Evolutionary conservation across 768 basidiomycete genomes (phyloP), one percentile per base, ranked within the genome.

Genomic region (Russula emetica): DNA sequence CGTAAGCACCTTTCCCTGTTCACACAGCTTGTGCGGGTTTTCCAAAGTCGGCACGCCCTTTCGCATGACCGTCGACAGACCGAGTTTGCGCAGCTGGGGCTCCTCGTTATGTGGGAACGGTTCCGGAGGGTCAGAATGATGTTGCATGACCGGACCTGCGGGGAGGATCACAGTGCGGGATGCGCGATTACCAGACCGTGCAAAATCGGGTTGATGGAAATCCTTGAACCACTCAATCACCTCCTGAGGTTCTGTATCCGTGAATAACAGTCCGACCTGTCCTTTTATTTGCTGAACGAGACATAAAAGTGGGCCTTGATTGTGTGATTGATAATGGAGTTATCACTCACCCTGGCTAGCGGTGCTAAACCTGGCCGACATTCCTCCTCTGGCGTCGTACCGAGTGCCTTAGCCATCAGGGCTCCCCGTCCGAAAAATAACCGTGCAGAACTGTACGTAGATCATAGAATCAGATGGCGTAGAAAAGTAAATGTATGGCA

Each of bases 31-130:
- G 73, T 98, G 94, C n/a, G 92, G 80, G 52, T 77, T 81, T 60
- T 83, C 82, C 52, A 98, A 77, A 8, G 88, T 90, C 5, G 96
- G 95, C 0, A 97, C 90, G 60, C 97, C 97, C 70, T 83, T 85
- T 62, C 88, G 84, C 81, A 99, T 83, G 34, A 80, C 83, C 20
- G 95, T 98, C 56, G 85, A 79, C 36, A 99, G 77, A 9, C 97
- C 97, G 40, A 98, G 83, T 74, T 91, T 92, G 60, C 97, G 86
- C 58, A 99, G 80, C 72, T 98, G 96, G 24, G 95, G 94, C 66
- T 99, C 97, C 78, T 98, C 94, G 70, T 94, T 94, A 74, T 98
- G 94, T 42, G 97, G 94, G 75, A 98, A 95, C 2, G 92, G 89
- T 69, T 94, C 88, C 44, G 88, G 84, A 0, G 88, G 90, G 66